Conservation (phyloP, 805 yeast species). For the Wickerhamiella occidentalis region DNA sequence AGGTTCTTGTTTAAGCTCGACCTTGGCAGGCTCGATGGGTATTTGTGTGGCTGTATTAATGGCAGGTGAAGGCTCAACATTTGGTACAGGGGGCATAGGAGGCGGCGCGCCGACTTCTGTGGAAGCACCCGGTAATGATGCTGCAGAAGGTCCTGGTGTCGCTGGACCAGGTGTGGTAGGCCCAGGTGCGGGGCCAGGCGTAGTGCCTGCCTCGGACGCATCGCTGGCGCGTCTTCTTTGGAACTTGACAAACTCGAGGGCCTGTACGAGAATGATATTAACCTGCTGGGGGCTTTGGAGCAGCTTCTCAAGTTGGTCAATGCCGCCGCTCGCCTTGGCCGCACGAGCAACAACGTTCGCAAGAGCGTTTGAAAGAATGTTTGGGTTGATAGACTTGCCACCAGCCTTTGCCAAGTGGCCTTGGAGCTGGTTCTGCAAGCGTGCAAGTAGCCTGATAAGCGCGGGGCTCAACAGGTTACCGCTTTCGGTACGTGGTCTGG, state of each 20-base stretch:
- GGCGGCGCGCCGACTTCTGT: conserved; percentile 4
- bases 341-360: conserved; percentile 89
- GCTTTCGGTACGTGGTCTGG: conserved; percentile 11
- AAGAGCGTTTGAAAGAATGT: conserved; percentile 74
- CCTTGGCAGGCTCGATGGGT: no score
- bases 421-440: conserved; percentile 76
- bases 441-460: conserved; percentile 62
- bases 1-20: no score
- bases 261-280: conserved; percentile 14
- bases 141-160: conserved; percentile 16
- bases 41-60: background rate
- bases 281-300: conserved; percentile 16
- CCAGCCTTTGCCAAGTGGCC: conserved; percentile 61
- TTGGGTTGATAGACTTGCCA: conserved; percentile 56
- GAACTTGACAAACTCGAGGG: conserved; percentile 15
- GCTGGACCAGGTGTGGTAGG: conserved; percentile 20
- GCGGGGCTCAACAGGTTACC: conserved; percentile 35
- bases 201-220: conserved; percentile 13
- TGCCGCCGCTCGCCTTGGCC: conserved; percentile 48
- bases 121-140: no score
- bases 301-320: conserved; percentile 18
- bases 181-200: conserved; percentile 14
- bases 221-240: conserved; percentile 16
- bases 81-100: conserved; percentile 7
- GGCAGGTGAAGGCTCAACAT: conserved; percentile 2